These are phyloP conservation scores for Beauveria sp. DNA, from an alignment of 2,329 filamentous ascomycete species.

Conservation along the genomic window DNA sequence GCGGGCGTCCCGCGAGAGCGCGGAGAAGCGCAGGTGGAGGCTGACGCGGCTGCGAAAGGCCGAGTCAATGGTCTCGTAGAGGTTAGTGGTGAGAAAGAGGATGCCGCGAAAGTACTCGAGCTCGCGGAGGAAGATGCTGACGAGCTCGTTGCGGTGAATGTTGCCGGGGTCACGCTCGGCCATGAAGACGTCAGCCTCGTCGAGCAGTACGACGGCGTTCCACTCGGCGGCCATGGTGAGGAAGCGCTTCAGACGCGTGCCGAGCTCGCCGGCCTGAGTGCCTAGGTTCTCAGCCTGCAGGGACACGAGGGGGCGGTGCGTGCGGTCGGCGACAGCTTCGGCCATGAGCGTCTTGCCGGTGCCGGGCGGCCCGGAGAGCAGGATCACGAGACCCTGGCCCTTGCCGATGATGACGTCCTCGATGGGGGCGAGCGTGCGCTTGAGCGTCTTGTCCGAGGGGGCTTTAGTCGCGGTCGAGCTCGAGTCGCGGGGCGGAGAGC, in stretches of 20 bases:
- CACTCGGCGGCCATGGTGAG: slow-evolving; percentile 43
- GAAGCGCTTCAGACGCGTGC: slow-evolving; percentile 37
- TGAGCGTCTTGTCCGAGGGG: background rate
- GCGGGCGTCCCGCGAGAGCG: slow-evolving; percentile 31
- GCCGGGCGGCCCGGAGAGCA: slow-evolving; percentile 38
- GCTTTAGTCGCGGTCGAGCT: slow-evolving; percentile 21
- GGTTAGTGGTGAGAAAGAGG: slow-evolving; percentile 38
- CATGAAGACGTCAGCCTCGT: slow-evolving; percentile 48
- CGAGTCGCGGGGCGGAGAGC: slow-evolving; percentile 18
- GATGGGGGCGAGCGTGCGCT: slow-evolving; percentile 16
- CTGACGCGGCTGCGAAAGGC: slow-evolving; percentile 40
- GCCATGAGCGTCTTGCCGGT: slow-evolving; percentile 41
- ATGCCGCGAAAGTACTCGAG: slow-evolving; percentile 38
- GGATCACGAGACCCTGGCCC: slow-evolving; percentile 36
- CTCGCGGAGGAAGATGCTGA: slow-evolving; percentile 39
- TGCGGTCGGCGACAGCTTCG: slow-evolving; percentile 35
- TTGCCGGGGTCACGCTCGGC: slow-evolving; percentile 37
- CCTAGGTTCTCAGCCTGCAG: slow-evolving; percentile 42
- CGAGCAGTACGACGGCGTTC: slow-evolving; percentile 43
- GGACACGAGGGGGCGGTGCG: slow-evolving; percentile 36
- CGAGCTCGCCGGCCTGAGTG: slow-evolving; percentile 33
- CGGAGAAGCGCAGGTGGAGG: slow-evolving; percentile 37
- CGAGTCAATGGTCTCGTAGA: slow-evolving; percentile 34
- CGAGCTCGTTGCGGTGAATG: slow-evolving; percentile 40
- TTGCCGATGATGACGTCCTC: slow-evolving; percentile 37